phyloP scores from a whole-genome alignment of 495 filamentous ascomycete genomes.

The Penicillium cinerascens region DNA sequence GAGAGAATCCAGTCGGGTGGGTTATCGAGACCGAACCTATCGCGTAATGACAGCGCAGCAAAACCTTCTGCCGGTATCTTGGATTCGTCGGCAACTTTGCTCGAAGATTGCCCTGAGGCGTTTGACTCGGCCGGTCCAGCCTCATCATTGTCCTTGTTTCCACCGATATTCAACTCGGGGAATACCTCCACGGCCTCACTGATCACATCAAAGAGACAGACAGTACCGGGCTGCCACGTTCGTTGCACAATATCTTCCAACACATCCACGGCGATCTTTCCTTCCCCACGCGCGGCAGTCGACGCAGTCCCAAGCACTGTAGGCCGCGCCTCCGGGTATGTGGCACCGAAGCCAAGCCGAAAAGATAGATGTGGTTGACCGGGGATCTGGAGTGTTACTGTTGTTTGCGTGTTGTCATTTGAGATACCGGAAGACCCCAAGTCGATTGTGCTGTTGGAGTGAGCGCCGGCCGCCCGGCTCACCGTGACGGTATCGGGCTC shows the following conservation, averaged over 20 bases:
- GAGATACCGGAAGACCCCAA: constrained; percentile 20
- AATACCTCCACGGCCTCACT: constrained; percentile 51
- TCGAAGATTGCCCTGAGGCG: constrained; percentile 8
- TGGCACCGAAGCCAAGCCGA: constrained; percentile 60
- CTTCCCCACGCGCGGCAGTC: constrained; percentile 57
- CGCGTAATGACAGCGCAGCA: constrained; percentile 29
- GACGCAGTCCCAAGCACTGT: constrained; percentile 60
- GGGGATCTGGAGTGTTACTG: constrained; percentile 40
- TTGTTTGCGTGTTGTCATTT: constrained; percentile 24
- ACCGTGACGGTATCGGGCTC: constrained; percentile 59
- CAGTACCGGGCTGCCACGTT: constrained; percentile 67
- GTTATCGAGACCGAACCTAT: constrained; percentile 34
- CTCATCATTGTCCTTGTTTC: constrained; percentile 13
- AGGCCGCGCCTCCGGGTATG: constrained; percentile 72
- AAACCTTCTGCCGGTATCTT: constrained; percentile 15
- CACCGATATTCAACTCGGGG: constrained; percentile 46
- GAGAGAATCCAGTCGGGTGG: constrained; percentile 69
- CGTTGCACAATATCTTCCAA: constrained; percentile 61
- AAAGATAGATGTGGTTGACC: constrained; percentile 49
- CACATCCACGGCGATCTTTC: constrained; percentile 60
- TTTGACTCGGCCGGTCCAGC: neutral
- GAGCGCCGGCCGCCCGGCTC: constrained; percentile 33
- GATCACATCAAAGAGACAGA: constrained; percentile 85
- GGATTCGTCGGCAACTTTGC: constrained; percentile 16
- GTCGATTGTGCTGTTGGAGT: constrained; percentile 44